Evolutionary conservation across 148 eudicot species (phyloP).

Genomic region (Amaranthus cruentus): DNA sequence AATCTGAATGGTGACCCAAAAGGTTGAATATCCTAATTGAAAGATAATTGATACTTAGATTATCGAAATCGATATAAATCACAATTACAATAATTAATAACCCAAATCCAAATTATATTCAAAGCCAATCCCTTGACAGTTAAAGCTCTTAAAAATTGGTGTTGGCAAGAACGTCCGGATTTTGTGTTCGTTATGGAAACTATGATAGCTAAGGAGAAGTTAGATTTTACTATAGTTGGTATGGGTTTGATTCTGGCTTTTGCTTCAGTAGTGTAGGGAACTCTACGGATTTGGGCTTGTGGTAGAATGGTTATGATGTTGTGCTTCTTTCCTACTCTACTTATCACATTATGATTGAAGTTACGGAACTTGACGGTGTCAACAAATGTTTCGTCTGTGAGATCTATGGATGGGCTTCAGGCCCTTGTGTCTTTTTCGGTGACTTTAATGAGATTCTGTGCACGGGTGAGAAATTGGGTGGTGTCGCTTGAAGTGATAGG

Average conservation of each 20-base stretch:
- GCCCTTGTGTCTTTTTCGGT: neutral
- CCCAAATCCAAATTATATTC: too few relatives aligned
- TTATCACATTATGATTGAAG: too few relatives aligned
- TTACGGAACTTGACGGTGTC: neutral
- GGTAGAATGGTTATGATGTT: neutral
- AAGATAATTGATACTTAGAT: too few relatives aligned
- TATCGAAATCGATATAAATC: too few relatives aligned
- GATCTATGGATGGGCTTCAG: neutral
- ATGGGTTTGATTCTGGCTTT: neutral
- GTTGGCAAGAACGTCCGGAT: neutral
- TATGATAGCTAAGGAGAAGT: neutral
- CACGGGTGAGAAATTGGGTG: too few relatives aligned
- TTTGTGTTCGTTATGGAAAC: neutral
- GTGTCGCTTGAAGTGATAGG: too few relatives aligned
- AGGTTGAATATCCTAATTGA: too few relatives aligned
- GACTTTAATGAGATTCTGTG: neutral
- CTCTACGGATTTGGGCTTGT: neutral
- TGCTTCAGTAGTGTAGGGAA: neutral
- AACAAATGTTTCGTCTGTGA: neutral
- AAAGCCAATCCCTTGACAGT: neutral
- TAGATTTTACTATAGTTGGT: neutral
- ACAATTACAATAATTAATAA: too few relatives aligned
- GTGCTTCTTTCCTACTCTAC: neutral
- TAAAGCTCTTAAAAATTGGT: neutral
- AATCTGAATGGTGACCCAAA: too few relatives aligned